phyloP scores from a whole-genome alignment of 2,329 filamentous ascomycete genomes.

The Penicillium sp. region DNA sequence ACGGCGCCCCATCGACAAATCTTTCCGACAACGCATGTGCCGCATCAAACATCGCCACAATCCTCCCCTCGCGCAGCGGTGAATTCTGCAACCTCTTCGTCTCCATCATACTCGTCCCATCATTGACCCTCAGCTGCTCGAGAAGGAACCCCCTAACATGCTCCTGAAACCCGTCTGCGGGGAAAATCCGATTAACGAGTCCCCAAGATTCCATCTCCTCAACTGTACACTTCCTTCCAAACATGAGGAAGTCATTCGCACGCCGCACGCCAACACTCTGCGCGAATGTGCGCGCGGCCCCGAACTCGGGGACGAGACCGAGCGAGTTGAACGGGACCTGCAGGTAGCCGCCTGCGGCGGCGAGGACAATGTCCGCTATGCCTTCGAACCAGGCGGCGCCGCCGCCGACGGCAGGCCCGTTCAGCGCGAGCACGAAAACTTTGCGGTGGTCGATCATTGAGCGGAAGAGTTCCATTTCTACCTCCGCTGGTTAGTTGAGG shows the following conservation, averaged over 20 bases:
- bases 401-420: constrained; percentile 56
- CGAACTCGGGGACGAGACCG: constrained; percentile 56
- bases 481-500: background rate
- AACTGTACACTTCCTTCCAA: constrained; percentile 52
- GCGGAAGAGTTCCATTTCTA: constrained; percentile 42
- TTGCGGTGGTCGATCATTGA: constrained; percentile 57
- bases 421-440: constrained; percentile 57
- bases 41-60: constrained; percentile 54
- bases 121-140: constrained; percentile 50
- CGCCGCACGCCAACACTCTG: constrained; percentile 57
- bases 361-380: constrained; percentile 55
- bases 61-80: constrained; percentile 48
- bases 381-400: constrained; percentile 58
- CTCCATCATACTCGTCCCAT: constrained; percentile 60
- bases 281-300: constrained; percentile 52
- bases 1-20: constrained; percentile 54
- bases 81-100: constrained; percentile 57
- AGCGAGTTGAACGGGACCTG: constrained; percentile 56
- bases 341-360: constrained; percentile 50
- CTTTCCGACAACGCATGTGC: constrained; percentile 55
- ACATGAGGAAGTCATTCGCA: constrained; percentile 59
- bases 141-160: constrained; percentile 50
- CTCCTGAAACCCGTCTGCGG: constrained; percentile 46
- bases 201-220: constrained; percentile 51
- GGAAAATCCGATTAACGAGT: constrained; percentile 54